Evolutionary conservation across 768 basidiomycete species (phyloP), one percentile per base, ranked within the genome.

Genomic region (Porpolomopsis calyptriformis): DNA sequence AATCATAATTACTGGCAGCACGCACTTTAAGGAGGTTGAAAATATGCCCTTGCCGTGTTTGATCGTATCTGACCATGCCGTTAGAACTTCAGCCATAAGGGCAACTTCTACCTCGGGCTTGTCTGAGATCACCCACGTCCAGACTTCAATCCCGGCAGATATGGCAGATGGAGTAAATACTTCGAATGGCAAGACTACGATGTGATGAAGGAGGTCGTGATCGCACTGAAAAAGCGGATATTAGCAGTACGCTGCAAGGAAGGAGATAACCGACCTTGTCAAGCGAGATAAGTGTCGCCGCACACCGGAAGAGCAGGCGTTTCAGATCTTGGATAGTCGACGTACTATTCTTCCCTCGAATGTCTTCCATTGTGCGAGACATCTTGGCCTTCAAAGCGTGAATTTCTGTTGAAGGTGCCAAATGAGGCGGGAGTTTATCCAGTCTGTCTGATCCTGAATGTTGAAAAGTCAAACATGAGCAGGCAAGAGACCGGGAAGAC

Each of bases 51-150:
- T 82, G 48, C 79, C 73, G 29, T 76, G 70, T 51, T 74, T 77
- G 49, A 97, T 85, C 4, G 86, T 86, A 45, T 77, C 73, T 40
- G 82, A 73, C 96, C 96, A 99, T 2, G 86, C 85, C 2, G 86
- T 77, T 38, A 88, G 66, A 41, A 98, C 76, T 55, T 97, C 92
- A 4, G 78, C 69, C 73, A 97, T 84, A 16, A 97, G 62, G 2
- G 81, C 78, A 40, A 92, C 77, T 62, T 97, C 93, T 9, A 85
- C 69, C 39, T 76, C 74, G 0, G 87, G 81, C 48, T 87, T 78
- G 59, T 94, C 86, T 11, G 86, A 79, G 43, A 96, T 84, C 0
- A 96, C 74, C 93, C 93, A 97, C 2, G 85, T 90, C 96, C 96
- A 98, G 8, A 85, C 83, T 57, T 98, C 92, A 35, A 92, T 82